Evolutionary conservation across 1,139 yeast species (phyloP), one percentile per base, ranked within the genome.

Genomic region (Pichia sp.): DNA sequence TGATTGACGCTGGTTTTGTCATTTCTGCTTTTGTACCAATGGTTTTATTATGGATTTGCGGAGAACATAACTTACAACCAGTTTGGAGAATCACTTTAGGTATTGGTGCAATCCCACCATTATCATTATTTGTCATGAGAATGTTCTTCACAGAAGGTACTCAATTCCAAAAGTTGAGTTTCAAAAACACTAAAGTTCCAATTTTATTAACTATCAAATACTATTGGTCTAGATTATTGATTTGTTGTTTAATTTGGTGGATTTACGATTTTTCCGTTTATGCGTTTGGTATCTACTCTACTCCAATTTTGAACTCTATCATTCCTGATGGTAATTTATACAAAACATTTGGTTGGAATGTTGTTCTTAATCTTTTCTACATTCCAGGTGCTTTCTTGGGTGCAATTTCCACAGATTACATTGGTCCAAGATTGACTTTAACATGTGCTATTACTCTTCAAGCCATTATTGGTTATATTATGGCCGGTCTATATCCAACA

Each of bases 81-180:
- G 87, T 90, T 37, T 90, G 97, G 97, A 80, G 97, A 69, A 67
- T 88, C 46, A 79, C 95, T n/a, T 70, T 90, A 41, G 97, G 95
- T 37, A 67, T 90, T 33, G 97, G 97, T 61, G 95, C 88, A n/a
- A 75, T 90, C 47, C 90, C 94, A 38, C 97, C 97, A 42, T 57
- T 85, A 45, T 69, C 85, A 3, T 72, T 90, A 54, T 84, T 90
- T 59, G 75, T 81, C 61, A 64, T 87, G 64, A 84, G 97, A 66
- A 57, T 85, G 59, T 81, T 75, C 62, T 82, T 84, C 70, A 68
- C 74, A 53, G 95, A 88, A 64, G 79, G 85, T 49, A 79, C 77
- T 36, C 73, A 81, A 47, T 90, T 82, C 69, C 64, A 73, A 55
- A 81, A 85, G 61, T 70, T 81, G 57, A 78, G 80, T 64, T 79